Base-by-base conservation (phyloP, 768 basidiomycete genomes). In the Dacryopinax primogenitus region DNA sequence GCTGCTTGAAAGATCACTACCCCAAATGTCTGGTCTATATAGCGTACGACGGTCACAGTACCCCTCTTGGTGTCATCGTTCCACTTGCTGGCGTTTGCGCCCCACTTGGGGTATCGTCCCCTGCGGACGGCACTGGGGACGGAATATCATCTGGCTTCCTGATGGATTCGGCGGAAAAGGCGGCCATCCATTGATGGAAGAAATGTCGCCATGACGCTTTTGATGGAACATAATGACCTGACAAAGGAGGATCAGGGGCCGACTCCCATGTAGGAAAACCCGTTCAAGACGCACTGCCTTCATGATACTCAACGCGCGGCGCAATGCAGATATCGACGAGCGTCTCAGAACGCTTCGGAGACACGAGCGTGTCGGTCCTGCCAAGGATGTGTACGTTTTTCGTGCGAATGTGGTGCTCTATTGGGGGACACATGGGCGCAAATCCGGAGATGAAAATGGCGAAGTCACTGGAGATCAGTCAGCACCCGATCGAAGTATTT, bases 151-250 rank as follows among this genome's bases (percentile, higher is more conserved):
- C 51, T 2, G 51, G 51, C 51, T 58, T 58, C 51, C 63, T 67
- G 11, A 35, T 16, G 0, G 64, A 63, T 0, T 23, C 66, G 21
- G 66, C 35, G 9, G 65, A 66, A 30, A 71, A 73, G 1, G 65
- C 66, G 3, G 63, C 63, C 62, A 74, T 68, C 72, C 86, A 92
- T 7, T 82, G 81, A 61, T 79, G 79, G 63, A 92, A 76, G 74
- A 93, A 92, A 69, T 80, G 81, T 33, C 87, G 80, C 90, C 89
- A 93, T 44, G 76, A 80, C 1, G 81, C 83, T 69, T 86, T 88
- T 11, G 84, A 86, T 1, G 91, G 91, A 2, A 92, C 84, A 69
- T 90, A 90, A 73, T 93, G 90, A 7, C 89, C 90, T 91, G 44
- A 32, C 15, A 16, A 39, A 33, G 30, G 33, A 7, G 30, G 16